Base-by-base conservation (phyloP, 2,329 filamentous ascomycete genomes). In the Trichoderma oligosporum region DNA sequence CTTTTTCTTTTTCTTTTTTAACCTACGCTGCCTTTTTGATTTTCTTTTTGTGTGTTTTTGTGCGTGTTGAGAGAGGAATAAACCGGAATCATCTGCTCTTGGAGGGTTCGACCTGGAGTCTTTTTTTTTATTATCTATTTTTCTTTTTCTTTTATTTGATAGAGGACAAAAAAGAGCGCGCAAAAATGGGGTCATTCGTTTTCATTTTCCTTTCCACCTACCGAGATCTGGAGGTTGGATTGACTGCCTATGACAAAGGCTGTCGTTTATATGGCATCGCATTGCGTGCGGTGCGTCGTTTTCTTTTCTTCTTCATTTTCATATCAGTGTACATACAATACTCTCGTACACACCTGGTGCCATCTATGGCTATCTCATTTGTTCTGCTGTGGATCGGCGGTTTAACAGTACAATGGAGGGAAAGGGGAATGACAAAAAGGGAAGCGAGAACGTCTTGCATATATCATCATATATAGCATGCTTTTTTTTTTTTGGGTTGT, bases 361-460 rank as follows among this genome's bases (percentile, higher is more conserved):
- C 20, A 20, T 36, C 14, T 36, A 12, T 29, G n/a, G n/a, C n/a
- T 14, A 36, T 56, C 24, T 27, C 38, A 31, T 48, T 47, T 48
- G 25, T 56, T n/a, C 22, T 36, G 42, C 42, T 56, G 44, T 56
- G 53, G 35, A 48, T 56, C n/a, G 44, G 53, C 35, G 44, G 35
- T 33, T 41, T 48, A 39, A 56, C 18, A 33, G 44, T 44, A 36
- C 11, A 24, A 31, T 18, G 25, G 33, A 24, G 4, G 46, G 31
- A 38, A 14, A 9, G 9, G 11, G 48, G 36, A n/a, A 44, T 54
- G n/a, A 36, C 11, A 46, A 41, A 55, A 47, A n/a, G 44, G 53
- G 53, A 41, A 48, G 42, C 44, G 51, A 46, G 41, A 29, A 29
- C 36, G 31, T 46, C 25, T 56, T 56, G 35, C 36, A 47, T 56